phyloP scores from a whole-genome alignment of 495 filamentous ascomycete species.

The Penicillium ochrochloron region DNA sequence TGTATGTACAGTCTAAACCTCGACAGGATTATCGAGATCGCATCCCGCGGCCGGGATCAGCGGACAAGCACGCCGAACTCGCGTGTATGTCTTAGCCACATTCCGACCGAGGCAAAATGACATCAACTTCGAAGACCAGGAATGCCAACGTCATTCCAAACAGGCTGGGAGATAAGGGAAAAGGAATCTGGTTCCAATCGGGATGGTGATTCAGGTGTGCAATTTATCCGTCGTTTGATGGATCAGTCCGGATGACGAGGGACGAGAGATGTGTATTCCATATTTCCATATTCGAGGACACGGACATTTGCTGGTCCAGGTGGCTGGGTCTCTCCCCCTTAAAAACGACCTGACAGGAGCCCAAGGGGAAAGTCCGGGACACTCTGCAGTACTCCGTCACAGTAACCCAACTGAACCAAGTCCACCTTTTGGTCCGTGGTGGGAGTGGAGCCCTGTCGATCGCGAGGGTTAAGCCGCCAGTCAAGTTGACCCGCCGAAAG shows the following conservation, averaged over 20 bases:
- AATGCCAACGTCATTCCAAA: slow-evolving; percentile 31
- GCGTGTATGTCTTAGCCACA: slow-evolving; percentile 22
- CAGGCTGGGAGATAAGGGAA: not conserved
- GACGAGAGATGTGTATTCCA: not conserved
- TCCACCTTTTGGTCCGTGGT: slow-evolving; percentile 3
- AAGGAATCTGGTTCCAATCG: slow-evolving; percentile 4
- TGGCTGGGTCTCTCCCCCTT: not conserved
- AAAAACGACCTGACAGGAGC: not conserved
- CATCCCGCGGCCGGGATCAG: slow-evolving; percentile 5
- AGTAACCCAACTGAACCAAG: not conserved
- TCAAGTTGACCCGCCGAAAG: slow-evolving; percentile 1
- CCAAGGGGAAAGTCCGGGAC: no score
- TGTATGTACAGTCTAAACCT: not conserved
- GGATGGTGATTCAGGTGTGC: not conserved
- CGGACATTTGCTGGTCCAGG: not conserved
- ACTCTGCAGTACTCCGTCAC: not conserved
- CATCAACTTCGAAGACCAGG: slow-evolving; percentile 23
- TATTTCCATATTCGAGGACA: not conserved
- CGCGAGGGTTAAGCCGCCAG: slow-evolving; percentile 9
- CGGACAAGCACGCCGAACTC: slow-evolving; percentile 5
- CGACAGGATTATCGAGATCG: slow-evolving; percentile 13
- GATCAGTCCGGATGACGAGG: not conserved
- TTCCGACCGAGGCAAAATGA: slow-evolving; percentile 22
- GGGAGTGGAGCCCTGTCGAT: slow-evolving; percentile 27
- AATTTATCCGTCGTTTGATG: not conserved